Conservation (phyloP, 2,329 filamentous ascomycete genomes). For the Penicillium sp. region DNA sequence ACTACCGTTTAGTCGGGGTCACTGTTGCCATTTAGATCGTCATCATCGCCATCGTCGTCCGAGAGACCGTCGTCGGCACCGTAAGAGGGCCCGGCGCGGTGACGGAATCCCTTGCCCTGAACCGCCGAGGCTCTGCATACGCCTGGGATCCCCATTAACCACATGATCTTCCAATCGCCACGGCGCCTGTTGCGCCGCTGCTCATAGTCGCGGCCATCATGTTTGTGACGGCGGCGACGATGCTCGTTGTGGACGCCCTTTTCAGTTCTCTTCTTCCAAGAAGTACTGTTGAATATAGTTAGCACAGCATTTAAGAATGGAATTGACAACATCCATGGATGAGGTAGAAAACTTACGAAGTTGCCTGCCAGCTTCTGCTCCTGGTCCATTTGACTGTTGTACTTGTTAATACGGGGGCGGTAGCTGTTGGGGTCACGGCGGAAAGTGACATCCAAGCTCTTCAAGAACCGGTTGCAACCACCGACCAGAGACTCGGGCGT, state of each 20-base stretch:
- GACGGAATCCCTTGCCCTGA: conserved; percentile 31
- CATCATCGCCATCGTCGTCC: conserved; percentile 60
- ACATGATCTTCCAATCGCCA: conserved; percentile 32
- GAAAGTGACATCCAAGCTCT: conserved; percentile 97
- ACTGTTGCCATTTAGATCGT: conserved; percentile 65
- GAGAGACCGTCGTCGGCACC: conserved; percentile 55
- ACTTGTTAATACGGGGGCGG: conserved; percentile 98
- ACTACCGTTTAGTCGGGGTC: conserved; percentile 57
- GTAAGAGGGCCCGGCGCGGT: conserved; percentile 34
- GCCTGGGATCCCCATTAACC: conserved; percentile 43
- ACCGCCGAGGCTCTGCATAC: conserved; percentile 41
- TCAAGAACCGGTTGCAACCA: conserved; percentile 93
- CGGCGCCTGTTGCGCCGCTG: conserved; percentile 34
- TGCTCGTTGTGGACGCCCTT: conserved; percentile 54
- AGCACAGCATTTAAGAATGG: conserved; percentile 1
- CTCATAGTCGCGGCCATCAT: conserved; percentile 38
- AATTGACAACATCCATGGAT: conserved; percentile 22
- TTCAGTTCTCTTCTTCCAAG: conserved; percentile 81
- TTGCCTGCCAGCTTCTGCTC: conserved; percentile 94
- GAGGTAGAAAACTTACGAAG: conserved; percentile 60
- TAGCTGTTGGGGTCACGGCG: conserved; percentile 94
- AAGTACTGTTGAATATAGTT: conserved; percentile 62
- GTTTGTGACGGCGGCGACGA: conserved; percentile 37
- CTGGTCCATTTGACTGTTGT: conserved; percentile 91
- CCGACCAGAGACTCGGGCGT: conserved; percentile 86